A percentile compares a stretch with the other conserved stretches of the same genome.
Conservation (phyloP, 495 filamentous ascomycete species). For the Elasticomyces elasticus region DNA sequence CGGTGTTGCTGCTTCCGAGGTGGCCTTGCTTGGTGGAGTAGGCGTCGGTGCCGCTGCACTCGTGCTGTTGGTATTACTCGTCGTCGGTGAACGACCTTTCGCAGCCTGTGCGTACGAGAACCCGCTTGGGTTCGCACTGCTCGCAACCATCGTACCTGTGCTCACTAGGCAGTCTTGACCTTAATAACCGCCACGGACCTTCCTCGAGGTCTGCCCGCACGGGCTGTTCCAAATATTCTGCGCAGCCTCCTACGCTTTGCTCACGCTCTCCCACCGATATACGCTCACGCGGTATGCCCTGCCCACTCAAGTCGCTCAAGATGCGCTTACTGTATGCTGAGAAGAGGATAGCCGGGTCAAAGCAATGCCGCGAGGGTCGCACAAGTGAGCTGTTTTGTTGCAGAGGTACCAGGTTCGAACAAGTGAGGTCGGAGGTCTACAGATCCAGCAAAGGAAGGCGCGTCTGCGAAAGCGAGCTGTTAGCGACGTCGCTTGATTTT, state of each 20-base stretch:
- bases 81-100: conserved; percentile 51
- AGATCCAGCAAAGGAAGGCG: background rate
- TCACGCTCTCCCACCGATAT: background rate
- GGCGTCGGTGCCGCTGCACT: conserved; percentile 17
- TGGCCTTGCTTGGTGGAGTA: conserved; percentile 29
- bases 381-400: background rate
- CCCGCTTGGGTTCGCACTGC: conserved; percentile 12
- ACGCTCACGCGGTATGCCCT: background rate
- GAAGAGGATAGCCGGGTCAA: background rate
- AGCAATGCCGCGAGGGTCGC: background rate
- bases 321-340: background rate
- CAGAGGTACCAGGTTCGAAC: background rate
- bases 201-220: conserved; percentile 2
- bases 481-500: background rate
- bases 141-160: conserved; percentile 15
- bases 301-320: background rate
- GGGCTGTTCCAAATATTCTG: conserved; percentile 4
- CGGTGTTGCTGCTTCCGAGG: conserved; percentile 24
- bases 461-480: background rate
- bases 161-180: background rate
- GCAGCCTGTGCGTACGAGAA: conserved; percentile 97
- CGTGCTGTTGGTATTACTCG: too few species aligned
- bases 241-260: background rate
- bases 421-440: background rate
- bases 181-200: background rate